Conservation (phyloP, 164 flowering plant genomes). For the Vitis riparia region DNA sequence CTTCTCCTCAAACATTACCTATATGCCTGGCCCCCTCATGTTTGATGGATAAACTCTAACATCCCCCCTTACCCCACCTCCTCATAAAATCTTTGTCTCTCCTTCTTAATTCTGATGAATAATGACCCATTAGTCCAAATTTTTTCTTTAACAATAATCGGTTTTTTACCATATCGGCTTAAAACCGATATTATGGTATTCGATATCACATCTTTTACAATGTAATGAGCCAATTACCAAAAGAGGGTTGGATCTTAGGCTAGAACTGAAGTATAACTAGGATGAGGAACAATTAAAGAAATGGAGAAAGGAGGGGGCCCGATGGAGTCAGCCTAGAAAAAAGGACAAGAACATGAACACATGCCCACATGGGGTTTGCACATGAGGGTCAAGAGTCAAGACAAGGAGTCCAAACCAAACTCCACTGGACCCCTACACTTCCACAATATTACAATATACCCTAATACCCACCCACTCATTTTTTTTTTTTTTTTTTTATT, state of each 20-base stretch:
- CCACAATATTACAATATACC: constrained; percentile 7
- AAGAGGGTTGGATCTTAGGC: too few species aligned
- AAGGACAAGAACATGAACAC: constrained; percentile 24
- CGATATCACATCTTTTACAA: too few species aligned
- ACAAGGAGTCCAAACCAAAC: constrained; percentile 7
- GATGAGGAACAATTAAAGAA: neutral
- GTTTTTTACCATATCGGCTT: too few species aligned
- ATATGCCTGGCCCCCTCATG: neutral
- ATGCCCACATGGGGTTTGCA: constrained; percentile 45
- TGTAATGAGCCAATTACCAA: too few species aligned
- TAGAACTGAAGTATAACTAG: too few species aligned
- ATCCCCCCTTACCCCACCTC: too few species aligned
- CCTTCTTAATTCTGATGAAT: too few species aligned
- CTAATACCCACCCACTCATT: neutral
- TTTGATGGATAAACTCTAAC: neutral
- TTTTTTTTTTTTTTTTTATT: neutral
- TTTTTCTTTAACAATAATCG: too few species aligned
- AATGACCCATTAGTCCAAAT: too few species aligned
- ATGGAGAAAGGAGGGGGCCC: constrained; percentile 8
- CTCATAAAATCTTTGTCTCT: too few species aligned
- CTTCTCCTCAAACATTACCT: neutral
- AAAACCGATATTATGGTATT: too few species aligned
- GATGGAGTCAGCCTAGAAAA: neutral
- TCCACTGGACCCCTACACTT: neutral
- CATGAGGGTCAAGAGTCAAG: constrained; percentile 25